Base-by-base conservation (phyloP, 2,329 filamentous ascomycete species). In the Sclerotinia sclerotiorum region DNA sequence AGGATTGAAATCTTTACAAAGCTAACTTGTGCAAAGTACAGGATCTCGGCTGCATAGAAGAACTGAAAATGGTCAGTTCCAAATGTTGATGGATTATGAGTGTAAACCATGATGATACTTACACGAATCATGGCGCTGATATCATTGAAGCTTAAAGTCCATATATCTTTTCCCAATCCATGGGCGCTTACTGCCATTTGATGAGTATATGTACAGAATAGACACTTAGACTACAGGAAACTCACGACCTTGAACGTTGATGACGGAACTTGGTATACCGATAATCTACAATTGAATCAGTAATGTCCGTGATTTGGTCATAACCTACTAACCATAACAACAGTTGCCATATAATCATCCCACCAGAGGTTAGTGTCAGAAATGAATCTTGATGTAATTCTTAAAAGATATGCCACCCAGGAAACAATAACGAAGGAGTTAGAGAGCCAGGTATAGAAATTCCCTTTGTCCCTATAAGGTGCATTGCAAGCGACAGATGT, bases 101-200 rank as follows among this genome's bases (percentile, higher is more conserved):
- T 29, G n/a, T 17, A 49, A 58, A 8, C 3, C 39, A 13, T 67
- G n/a, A 11, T 32, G 17, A 2, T 62, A 35, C 62, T 72, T 64
- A 71, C 68, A 57, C 65, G 69, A 24, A 72, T 61, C 29, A 71
- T 67, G 32, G 64, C 27, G 15, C 56, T 72, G 35, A 71, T 70
- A 35, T 68, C 48, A n/a, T 65, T 49, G 48, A 71, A 71, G 2
- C 17, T 48, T 17, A 72, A 46, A 19, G 70, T 60, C 71, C 68
- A 72, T n/a, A 72, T 70, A 56, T 72, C 70, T 61, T 70, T 71
- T 6, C 70, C 68, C 1, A 72, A 58, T 17, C 71, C 70, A 63
- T 60, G 51, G 35, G 54, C 21, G 13, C 54, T 54, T 42, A 72
- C 70, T 74, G 42, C 32, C 27, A 42, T 17, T 52, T 32, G 7